These are phyloP conservation scores for Chamaecrista fasciculata DNA, from an alignment of 306 rosid genomes.

Conservation along the genomic window DNA sequence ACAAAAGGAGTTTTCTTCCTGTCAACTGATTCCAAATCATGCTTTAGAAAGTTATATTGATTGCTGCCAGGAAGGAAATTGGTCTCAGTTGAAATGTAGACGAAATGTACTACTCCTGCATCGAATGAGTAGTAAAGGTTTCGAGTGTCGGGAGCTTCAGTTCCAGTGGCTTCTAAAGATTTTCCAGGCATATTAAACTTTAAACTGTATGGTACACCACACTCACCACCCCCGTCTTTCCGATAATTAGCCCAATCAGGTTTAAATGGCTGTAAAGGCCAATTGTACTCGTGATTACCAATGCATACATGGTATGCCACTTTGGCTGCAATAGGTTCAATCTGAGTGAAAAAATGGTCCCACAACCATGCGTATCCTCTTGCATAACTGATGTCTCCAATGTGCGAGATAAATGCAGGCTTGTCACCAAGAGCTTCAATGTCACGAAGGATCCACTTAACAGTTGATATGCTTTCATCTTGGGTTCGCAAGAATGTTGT, in stretches of 20 bases:
- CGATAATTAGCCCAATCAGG: constrained; percentile 86
- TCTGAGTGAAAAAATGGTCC: constrained; percentile 78
- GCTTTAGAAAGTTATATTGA: constrained; percentile 69
- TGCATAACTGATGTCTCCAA: constrained; percentile 93
- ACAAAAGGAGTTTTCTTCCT: constrained; percentile 69
- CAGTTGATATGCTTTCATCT: constrained; percentile 76
- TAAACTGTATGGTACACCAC: constrained; percentile 89
- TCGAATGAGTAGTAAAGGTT: constrained; percentile 88
- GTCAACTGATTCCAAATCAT: constrained; percentile 76
- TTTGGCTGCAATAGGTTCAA: constrained; percentile 76
- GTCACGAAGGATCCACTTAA: constrained; percentile 91
- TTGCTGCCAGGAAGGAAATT: constrained; percentile 75
- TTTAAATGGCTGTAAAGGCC: constrained; percentile 88
- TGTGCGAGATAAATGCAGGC: constrained; percentile 84
- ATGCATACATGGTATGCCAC: constrained; percentile 89
- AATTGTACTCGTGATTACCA: constrained; percentile 87
- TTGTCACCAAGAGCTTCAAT: constrained; percentile 75
- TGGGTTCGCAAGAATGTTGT: constrained; percentile 69
- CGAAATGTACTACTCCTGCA: constrained; percentile 76
- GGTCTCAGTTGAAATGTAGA: constrained; percentile 82
- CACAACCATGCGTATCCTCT: constrained; percentile 92
- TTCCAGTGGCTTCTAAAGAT: constrained; percentile 76
- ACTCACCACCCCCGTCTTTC: constrained; percentile 95
- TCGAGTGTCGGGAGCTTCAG: constrained; percentile 57
- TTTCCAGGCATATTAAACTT: constrained; percentile 93